phyloP scores from a whole-genome alignment of 257 asterid genomes.

The Nicotiana paniculata region DNA sequence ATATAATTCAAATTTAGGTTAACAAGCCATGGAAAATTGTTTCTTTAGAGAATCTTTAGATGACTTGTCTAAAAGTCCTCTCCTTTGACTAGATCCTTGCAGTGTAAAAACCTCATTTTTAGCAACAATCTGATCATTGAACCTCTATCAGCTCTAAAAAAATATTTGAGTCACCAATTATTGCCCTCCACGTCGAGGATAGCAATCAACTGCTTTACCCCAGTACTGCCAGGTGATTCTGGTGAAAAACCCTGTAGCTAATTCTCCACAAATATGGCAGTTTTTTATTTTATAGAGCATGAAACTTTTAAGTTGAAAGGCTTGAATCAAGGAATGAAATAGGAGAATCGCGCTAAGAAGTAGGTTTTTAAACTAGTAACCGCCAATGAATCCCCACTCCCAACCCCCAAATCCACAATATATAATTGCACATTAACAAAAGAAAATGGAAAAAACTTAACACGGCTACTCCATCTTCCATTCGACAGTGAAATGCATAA shows the following conservation, averaged over 20 bases:
- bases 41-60: not conserved
- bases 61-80: not conserved
- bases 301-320: not conserved
- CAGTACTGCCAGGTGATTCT: not conserved
- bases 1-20: not conserved
- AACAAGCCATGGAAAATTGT: not conserved
- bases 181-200: not conserved
- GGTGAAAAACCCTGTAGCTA: not conserved
- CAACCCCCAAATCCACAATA: not conserved
- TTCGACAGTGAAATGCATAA: not conserved
- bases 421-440: not conserved
- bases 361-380: not conserved
- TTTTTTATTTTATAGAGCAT: not conserved
- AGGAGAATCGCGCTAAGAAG: not conserved
- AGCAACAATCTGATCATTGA: not conserved
- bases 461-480: not conserved
- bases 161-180: not conserved
- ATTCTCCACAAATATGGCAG: not conserved
- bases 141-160: not conserved
- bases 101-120: not conserved
- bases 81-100: not conserved
- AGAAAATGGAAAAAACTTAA: not conserved
- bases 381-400: not conserved
- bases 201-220: not conserved
- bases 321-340: not conserved